phyloP scores from a whole-genome alignment of 176 grass and related monocot species.

The Bonia amplexicaulis region DNA sequence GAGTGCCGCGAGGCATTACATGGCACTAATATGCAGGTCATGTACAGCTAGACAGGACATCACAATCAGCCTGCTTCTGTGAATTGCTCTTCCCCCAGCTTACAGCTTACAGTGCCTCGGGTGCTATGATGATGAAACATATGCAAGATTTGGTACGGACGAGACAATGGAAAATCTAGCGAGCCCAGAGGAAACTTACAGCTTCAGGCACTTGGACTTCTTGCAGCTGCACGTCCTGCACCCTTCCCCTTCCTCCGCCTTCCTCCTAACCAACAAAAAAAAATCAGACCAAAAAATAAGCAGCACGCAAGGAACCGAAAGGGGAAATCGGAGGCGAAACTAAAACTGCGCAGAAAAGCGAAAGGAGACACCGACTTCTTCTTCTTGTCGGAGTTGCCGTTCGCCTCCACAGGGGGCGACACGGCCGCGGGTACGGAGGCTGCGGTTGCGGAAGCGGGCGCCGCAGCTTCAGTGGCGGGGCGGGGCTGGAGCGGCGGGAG shows the following conservation, averaged over 20 bases:
- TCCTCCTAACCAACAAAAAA: conserved; percentile 32
- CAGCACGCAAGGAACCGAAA: conserved; percentile 12
- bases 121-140: neutral
- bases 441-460: neutral
- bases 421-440: neutral
- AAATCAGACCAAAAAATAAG: neutral
- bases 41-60: neutral
- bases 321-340: conserved; percentile 20
- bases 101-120: no score
- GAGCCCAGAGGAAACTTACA: conserved; percentile 20
- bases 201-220: conserved; percentile 64
- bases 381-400: conserved; percentile 46
- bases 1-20: neutral
- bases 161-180: neutral
- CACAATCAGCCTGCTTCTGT: neutral
- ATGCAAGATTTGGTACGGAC: neutral
- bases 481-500: neutral
- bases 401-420: conserved; percentile 28
- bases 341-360: conserved; percentile 22
- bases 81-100: neutral
- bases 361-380: conserved; percentile 37
- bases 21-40: neutral
- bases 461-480: neutral
- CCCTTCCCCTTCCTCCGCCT: conserved; percentile 40
- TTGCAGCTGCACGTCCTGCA: conserved; percentile 60